Evolutionary conservation across 768 basidiomycete species (phyloP), one percentile per base, ranked within the genome.

Genomic region (Leccinum imitatum): DNA sequence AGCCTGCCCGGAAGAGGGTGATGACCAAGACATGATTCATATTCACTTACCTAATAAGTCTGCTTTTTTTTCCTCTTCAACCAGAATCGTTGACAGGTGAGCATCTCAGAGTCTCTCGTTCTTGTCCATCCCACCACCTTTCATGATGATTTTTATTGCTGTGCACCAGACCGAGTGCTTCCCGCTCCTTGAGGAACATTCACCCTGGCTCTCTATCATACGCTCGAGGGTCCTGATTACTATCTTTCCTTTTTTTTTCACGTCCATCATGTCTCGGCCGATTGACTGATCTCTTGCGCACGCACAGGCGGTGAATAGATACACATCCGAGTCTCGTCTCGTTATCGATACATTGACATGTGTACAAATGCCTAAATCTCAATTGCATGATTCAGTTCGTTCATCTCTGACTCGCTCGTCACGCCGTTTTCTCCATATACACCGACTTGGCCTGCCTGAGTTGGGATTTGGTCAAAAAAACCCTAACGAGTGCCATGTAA

Each of bases 391-490:
- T 48, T 15, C 21, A 21, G 21, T 47, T 30, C 8, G 7, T 37
- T 37, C 23, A 27, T 23, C 50, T 3, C 15, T n/a, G 13, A 31
- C 4, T 30, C n/a, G 15, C 30, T 23, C 13, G 4, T 64, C 51
- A 70, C 10, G 52, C 61, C 11, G 84, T 89, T 67, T 84, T 84
- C 77, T 93, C 92, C 88, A 93, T 91, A 68, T 92, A 84, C 19
- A 93, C 85, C 1, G 83, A 86, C 75, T 93, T 93, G 6, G 87
- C 84, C 62, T 86, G 79, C 15, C 90, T 94, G 21, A 94, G 79
- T 66, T 93, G 92, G 69, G 0, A 31, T 11, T 31, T 93, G 90
- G 69, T 90, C 33, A 33, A 33, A 11, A 33, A 4, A 33, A 93
- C 0, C 92, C 92, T 92, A 11, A n/a, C n/a, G 10, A 25, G 53